Evolutionary conservation across 2,329 filamentous ascomycete species (phyloP).

Genomic region (Akanthomyces dipterigenus): DNA sequence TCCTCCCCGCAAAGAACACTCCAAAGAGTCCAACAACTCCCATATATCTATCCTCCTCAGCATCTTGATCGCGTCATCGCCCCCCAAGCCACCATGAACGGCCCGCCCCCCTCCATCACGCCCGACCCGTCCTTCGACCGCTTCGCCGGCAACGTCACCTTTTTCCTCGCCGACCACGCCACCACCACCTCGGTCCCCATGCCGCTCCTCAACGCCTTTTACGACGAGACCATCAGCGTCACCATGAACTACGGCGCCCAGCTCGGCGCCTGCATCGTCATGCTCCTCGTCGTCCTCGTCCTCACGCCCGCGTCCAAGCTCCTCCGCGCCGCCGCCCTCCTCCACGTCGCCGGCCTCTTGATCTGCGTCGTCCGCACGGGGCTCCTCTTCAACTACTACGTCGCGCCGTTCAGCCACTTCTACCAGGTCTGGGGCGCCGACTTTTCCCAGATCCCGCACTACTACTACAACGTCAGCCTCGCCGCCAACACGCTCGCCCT

Average conservation of each 20-base stretch:
- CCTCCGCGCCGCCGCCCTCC: constrained; percentile 53
- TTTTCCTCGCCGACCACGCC: constrained; percentile 27
- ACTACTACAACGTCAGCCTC: constrained; percentile 31
- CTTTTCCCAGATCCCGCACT: constrained; percentile 37
- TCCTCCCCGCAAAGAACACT: too few species aligned
- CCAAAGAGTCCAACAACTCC: too few species aligned
- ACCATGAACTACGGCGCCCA: constrained; percentile 63
- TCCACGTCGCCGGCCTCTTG: constrained; percentile 57
- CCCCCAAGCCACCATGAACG: neutral
- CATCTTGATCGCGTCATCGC: neutral
- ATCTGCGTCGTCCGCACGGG: constrained; percentile 54
- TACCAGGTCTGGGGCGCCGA: constrained; percentile 55
- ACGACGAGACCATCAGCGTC: constrained; percentile 27
- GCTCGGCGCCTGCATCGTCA: constrained; percentile 59
- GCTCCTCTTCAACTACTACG: constrained; percentile 52
- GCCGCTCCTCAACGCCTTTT: constrained; percentile 25
- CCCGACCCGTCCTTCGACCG: constrained; percentile 25
- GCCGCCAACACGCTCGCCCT: constrained; percentile 36
- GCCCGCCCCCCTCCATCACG: neutral
- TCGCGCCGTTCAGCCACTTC: constrained; percentile 52
- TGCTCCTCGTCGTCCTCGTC: constrained; percentile 58
- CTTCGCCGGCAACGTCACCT: constrained; percentile 28
- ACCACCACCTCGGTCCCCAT: constrained; percentile 27
- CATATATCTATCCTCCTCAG: neutral
- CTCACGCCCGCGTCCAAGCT: constrained; percentile 63